Conservation (phyloP, 495 filamentous ascomycete species). For the Aspergillus mulundensis region DNA sequence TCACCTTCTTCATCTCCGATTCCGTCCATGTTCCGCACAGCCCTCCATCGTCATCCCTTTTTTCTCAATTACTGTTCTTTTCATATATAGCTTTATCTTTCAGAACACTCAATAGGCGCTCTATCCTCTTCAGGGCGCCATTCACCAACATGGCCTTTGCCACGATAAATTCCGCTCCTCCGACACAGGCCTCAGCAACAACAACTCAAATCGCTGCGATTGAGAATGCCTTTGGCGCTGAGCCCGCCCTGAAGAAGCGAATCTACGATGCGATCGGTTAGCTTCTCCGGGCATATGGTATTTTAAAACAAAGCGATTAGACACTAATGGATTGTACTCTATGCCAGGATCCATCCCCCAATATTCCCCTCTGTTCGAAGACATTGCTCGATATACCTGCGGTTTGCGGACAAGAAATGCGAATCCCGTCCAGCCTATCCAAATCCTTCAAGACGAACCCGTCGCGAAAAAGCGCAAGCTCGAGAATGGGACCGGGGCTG, state of each 20-base stretch:
- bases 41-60: not conserved
- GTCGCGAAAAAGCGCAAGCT: conserved; percentile 55
- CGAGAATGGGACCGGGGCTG: conserved; percentile 39
- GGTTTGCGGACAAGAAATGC: conserved; percentile 39
- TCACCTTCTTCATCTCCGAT: not conserved
- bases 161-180: conserved; percentile 35
- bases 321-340: not conserved
- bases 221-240: conserved; percentile 44
- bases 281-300: not conserved
- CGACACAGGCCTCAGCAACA: conserved; percentile 4
- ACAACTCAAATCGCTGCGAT: conserved; percentile 27
- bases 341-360: conserved; percentile 37
- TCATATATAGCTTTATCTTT: conserved; percentile 10
- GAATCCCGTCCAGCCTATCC: conserved; percentile 22
- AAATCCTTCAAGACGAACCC: conserved; percentile 28
- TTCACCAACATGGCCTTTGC: conserved; percentile 40
- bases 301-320: not conserved
- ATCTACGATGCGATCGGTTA: conserved; percentile 50
- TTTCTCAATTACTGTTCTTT: not conserved
- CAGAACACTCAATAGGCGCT: not conserved
- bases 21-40: not conserved
- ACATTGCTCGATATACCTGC: conserved; percentile 46
- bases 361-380: conserved; percentile 41
- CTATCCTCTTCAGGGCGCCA: not conserved
- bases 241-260: conserved; percentile 41